phyloP scores from a whole-genome alignment of 345 rosid genomes.

The Rhodomyrtus tomentosa region DNA sequence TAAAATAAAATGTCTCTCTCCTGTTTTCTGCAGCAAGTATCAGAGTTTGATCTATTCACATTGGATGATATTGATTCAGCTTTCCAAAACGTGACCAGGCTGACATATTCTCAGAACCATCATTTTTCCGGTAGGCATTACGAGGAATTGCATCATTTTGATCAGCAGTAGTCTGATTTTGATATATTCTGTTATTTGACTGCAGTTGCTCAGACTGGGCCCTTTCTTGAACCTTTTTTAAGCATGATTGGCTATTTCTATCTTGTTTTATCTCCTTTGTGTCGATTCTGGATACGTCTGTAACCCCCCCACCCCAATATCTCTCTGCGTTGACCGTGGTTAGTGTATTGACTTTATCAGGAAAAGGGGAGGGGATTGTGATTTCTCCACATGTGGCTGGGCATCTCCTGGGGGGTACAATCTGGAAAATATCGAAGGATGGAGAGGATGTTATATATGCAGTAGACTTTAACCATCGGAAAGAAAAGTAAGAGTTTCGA shows the following conservation, averaged over 20 bases:
- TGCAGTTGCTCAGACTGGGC: not conserved
- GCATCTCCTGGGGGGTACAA: constrained; percentile 88
- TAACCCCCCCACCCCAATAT: not conserved
- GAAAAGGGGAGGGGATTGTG: constrained; percentile 96
- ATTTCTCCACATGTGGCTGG: constrained; percentile 95
- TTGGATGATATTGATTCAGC: constrained; percentile 88
- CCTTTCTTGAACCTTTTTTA: not conserved
- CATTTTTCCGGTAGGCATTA: constrained; percentile 65
- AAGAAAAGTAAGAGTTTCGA: constrained; percentile 54
- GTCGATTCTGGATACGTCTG: not conserved
- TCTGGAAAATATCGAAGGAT: constrained; percentile 96
- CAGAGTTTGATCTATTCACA: constrained; percentile 87
- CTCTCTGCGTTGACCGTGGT: not conserved
- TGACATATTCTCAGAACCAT: constrained; percentile 78
- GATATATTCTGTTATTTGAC: not conserved
- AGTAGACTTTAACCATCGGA: constrained; percentile 92
- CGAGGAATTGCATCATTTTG: not conserved
- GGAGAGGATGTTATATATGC: constrained; percentile 98
- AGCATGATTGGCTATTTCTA: not conserved
- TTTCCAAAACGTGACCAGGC: constrained; percentile 77
- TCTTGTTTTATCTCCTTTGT: not conserved
- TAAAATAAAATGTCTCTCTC: not conserved
- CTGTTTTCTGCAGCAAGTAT: constrained; percentile 59
- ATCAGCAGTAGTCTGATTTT: not conserved
- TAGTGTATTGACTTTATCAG: constrained; percentile 16